Evolutionary conservation across 495 filamentous ascomycete species (phyloP).

Genomic region (Pseudoneurospora amorphoporcata): DNA sequence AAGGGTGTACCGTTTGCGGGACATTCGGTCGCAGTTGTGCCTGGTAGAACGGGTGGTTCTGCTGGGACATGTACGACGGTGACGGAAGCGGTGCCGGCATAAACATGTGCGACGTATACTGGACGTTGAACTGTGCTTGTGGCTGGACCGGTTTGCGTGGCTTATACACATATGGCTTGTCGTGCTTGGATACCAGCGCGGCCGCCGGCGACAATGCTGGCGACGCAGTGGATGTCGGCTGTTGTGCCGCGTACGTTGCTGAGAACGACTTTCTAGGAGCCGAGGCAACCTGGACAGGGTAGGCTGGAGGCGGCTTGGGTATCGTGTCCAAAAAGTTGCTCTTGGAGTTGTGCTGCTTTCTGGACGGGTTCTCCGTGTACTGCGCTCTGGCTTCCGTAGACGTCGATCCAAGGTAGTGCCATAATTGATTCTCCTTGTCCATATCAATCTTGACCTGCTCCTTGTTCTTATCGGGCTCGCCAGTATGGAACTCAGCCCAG

Average conservation of each 20-base stretch:
- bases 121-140: constrained; percentile 21
- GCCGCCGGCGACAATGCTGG: background rate
- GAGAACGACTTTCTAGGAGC: constrained; percentile 5
- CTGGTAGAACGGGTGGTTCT: constrained; percentile 10
- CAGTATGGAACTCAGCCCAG: constrained; percentile 75
- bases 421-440: constrained; percentile 59
- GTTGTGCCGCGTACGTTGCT: constrained; percentile 6
- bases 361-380: constrained; percentile 73
- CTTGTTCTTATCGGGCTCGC: constrained; percentile 33
- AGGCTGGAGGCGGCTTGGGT: constrained; percentile 35
- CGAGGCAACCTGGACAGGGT: constrained; percentile 11
- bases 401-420: constrained; percentile 77
- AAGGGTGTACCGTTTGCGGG: background rate
- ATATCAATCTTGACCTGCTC: constrained; percentile 53
- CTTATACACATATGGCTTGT: constrained; percentile 47
- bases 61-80: background rate
- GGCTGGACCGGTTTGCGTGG: constrained; percentile 32
- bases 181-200: constrained; percentile 11
- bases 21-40: background rate
- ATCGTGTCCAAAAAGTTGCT: constrained; percentile 55
- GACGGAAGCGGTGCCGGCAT: constrained; percentile 18
- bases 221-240: background rate
- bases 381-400: constrained; percentile 90
- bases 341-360: constrained; percentile 42
- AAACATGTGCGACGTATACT: constrained; percentile 32